Evolutionary conservation across 179 eudicot genomes (phyloP).

Genomic region (Corrigiola litoralis): DNA sequence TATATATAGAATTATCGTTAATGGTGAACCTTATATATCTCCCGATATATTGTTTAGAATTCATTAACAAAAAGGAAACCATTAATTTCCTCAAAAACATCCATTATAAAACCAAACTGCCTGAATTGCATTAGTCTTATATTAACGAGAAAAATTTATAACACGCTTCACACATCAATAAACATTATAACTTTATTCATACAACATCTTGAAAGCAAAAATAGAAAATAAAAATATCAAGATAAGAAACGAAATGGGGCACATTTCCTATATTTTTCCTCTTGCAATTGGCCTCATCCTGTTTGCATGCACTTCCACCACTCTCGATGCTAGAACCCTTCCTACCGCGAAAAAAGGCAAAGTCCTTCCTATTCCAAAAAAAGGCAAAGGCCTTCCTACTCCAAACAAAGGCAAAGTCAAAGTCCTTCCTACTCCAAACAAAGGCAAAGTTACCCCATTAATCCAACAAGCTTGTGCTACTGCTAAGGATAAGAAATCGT

Average conservation of each 20-base stretch:
- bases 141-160: background rate
- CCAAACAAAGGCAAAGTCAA: too few relatives aligned
- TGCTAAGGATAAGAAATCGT: background rate
- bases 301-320: background rate
- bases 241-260: background rate
- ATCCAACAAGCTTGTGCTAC: constrained; percentile 24
- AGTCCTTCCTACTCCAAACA: too few relatives aligned
- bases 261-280: constrained; percentile 6
- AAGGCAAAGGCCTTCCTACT: too few relatives aligned
- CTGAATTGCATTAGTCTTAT: constrained; percentile 2
- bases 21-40: too few relatives aligned
- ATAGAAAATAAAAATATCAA: too few relatives aligned
- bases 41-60: too few relatives aligned
- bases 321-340: background rate
- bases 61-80: too few relatives aligned
- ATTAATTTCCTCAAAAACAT: too few relatives aligned
- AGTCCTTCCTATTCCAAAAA: too few relatives aligned
- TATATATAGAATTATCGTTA: too few relatives aligned
- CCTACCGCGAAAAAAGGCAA: background rate
- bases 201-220: too few relatives aligned
- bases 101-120: background rate
- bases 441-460: constrained; percentile 7
- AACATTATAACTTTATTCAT: background rate
- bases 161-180: background rate
- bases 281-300: constrained; percentile 10